phyloP scores from a whole-genome alignment of 805 yeast genomes.

The Candida insectorum region DNA sequence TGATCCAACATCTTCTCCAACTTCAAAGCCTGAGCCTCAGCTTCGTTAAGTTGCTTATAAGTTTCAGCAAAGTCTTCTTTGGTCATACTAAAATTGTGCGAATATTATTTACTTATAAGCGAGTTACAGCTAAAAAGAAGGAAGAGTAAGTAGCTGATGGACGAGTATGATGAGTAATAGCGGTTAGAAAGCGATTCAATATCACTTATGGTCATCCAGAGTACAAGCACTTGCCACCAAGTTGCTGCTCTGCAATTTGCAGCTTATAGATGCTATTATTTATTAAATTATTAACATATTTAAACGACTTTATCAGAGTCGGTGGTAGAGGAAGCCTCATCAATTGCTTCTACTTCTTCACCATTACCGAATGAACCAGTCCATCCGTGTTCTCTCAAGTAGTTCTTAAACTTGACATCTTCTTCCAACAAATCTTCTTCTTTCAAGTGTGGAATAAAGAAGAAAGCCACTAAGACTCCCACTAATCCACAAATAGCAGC shows the following conservation, averaged over 20 bases:
- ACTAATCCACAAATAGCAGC: slow-evolving; percentile 69
- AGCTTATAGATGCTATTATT: no score
- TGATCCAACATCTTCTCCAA: slow-evolving; percentile 64
- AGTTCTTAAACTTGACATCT: slow-evolving; percentile 61
- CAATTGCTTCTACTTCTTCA: slow-evolving; percentile 19
- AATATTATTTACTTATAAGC: no score
- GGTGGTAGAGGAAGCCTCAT: no score
- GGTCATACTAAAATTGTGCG: slow-evolving; percentile 10
- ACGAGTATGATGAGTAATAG: no score
- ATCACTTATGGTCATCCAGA: no score
- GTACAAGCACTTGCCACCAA: no score
- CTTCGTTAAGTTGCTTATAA: slow-evolving; percentile 59
- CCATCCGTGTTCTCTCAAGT: slow-evolving; percentile 60
- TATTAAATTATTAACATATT: no score
- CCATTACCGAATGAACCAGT: slow-evolving; percentile 41
- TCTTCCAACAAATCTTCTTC: slow-evolving; percentile 69
- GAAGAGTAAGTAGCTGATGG: no score
- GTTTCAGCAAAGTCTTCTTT: slow-evolving; percentile 34
- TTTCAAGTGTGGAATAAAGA: slow-evolving; percentile 64
- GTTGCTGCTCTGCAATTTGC: no score
- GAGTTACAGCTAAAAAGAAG: no score
- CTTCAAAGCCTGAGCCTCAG: slow-evolving; percentile 59
- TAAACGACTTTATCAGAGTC: no score
- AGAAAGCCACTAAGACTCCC: slow-evolving; percentile 57
- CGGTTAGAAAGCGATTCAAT: no score